A percentile compares a stretch with the other conserved stretches of the same genome.
Conservation (phyloP, 2,329 filamentous ascomycete genomes). For the Trichoderma aggressivum region DNA sequence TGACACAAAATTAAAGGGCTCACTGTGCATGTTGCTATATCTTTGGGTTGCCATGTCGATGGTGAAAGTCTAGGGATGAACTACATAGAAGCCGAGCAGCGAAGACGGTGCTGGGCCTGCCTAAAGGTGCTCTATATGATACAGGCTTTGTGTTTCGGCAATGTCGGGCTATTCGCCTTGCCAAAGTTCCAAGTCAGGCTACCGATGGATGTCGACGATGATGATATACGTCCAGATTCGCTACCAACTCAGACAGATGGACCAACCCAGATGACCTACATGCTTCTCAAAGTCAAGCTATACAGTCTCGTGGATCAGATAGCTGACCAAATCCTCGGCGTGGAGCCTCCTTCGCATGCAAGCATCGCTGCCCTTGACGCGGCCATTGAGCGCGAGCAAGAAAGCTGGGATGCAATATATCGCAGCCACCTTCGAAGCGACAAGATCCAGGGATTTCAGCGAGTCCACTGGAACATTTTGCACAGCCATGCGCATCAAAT, state of each 20-base stretch:
- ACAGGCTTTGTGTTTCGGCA: neutral
- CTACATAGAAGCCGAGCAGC: neutral
- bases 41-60: neutral
- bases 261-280: neutral
- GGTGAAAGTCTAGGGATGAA: neutral
- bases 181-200: neutral
- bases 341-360: neutral
- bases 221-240: neutral
- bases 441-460: neutral
- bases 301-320: neutral
- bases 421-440: neutral
- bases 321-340: neutral
- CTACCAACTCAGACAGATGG: neutral
- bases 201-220: neutral
- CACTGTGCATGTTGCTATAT: neutral
- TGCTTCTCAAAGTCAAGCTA: neutral
- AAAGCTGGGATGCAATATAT: neutral
- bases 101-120: neutral
- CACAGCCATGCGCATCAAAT: neutral
- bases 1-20: neutral
- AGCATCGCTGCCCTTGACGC: neutral
- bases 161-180: neutral
- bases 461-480: neutral
- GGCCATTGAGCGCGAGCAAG: neutral
- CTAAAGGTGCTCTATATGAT: neutral